These are phyloP conservation scores for Millerozyma acaciae DNA, from an alignment of 805 yeast species.

Conservation along the genomic window DNA sequence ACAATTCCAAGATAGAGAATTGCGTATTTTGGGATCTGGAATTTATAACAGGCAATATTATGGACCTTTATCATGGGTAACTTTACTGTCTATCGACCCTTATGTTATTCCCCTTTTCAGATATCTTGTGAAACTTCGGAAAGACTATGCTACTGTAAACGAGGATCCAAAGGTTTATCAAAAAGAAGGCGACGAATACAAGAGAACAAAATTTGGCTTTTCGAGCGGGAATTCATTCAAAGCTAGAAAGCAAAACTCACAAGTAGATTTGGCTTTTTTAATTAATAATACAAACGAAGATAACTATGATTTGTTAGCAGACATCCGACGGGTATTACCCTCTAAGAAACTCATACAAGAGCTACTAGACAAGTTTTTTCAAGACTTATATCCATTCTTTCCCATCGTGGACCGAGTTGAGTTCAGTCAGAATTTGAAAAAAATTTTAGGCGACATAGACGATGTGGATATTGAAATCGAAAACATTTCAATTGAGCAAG, in stretches of 20 bases:
- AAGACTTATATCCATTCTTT: conserved; percentile 1
- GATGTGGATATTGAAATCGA: not conserved
- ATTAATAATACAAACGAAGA: not conserved
- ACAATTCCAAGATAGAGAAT: not conserved
- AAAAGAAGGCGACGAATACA: not conserved
- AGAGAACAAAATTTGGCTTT: not conserved
- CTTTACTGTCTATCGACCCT: not conserved
- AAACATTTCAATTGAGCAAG: not conserved
- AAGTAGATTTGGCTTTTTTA: not conserved
- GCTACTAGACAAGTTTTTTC: not conserved
- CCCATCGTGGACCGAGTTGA: conserved; percentile 3
- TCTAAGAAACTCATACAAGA: not conserved
- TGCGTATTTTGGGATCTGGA: not conserved
- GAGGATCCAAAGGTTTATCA: not conserved
- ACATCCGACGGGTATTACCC: not conserved
- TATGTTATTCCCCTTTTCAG: not conserved
- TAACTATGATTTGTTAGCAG: not conserved
- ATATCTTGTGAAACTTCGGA: not conserved
- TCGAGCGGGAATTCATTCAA: not conserved
- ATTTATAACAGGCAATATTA: not conserved
- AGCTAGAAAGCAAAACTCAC: not conserved
- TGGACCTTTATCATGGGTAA: conserved; percentile 1
- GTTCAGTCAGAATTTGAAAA: not conserved
- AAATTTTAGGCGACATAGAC: conserved; percentile 1
- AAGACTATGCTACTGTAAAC: not conserved